Evolutionary conservation across 1,284 basidiomycete species (phyloP).

Genomic region (Ustilago nuda): DNA sequence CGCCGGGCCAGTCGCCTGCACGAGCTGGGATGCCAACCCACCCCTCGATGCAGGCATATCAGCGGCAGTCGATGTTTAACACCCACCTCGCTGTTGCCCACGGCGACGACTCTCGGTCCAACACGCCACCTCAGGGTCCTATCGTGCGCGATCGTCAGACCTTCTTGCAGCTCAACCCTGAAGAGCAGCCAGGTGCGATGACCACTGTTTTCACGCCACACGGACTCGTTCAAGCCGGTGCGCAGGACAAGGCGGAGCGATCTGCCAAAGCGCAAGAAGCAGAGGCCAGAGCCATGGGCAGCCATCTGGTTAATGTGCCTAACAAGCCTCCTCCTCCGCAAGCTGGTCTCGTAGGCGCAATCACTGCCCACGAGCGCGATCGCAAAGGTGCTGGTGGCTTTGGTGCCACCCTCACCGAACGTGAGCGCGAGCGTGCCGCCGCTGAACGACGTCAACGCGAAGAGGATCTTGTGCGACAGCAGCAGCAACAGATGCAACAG

Average conservation of each 20-base stretch:
- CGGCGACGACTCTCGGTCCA: slow-evolving; percentile 53
- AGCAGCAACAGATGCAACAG: slow-evolving; percentile 83
- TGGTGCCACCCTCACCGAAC: slow-evolving; percentile 91
- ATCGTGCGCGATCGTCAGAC: slow-evolving; percentile 54
- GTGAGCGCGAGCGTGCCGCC: slow-evolving; percentile 84
- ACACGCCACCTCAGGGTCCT: slow-evolving; percentile 47
- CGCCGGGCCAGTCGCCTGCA: slow-evolving; percentile 36
- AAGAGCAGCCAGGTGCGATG: slow-evolving; percentile 65
- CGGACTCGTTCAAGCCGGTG: slow-evolving; percentile 90
- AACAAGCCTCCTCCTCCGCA: slow-evolving; percentile 94
- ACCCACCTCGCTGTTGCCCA: slow-evolving; percentile 53
- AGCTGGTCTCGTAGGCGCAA: slow-evolving; percentile 92
- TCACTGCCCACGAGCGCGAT: slow-evolving; percentile 93
- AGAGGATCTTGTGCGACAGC: slow-evolving; percentile 88
- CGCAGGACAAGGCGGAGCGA: slow-evolving; percentile 93
- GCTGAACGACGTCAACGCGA: slow-evolving; percentile 80
- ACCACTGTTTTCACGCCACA: slow-evolving; percentile 83
- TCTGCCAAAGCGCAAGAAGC: slow-evolving; percentile 95
- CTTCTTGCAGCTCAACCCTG: slow-evolving; percentile 61
- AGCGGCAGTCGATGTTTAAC: slow-evolving; percentile 60
- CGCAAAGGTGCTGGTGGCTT: slow-evolving; percentile 93
- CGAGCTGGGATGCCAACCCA: slow-evolving; percentile 29
- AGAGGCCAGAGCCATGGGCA: slow-evolving; percentile 86
- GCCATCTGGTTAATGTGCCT: slow-evolving; percentile 90
- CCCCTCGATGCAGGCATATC: slow-evolving; percentile 41